Base-by-base conservation (phyloP, 352 stramenopile genomes). In the Pythium phragmitis region DNA sequence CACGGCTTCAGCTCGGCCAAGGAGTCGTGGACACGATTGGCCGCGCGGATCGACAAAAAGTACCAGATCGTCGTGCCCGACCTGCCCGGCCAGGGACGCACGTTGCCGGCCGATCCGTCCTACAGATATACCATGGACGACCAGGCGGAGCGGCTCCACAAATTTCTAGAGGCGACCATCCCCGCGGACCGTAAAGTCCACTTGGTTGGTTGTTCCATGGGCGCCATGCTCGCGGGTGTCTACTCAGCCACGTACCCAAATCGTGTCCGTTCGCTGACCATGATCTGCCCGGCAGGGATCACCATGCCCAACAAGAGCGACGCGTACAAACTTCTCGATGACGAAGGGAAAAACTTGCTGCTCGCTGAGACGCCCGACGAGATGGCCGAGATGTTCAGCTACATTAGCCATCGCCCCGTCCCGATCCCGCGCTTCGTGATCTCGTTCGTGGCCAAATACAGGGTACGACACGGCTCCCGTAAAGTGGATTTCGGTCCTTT, bases 1-100 rank as follows among this genome's bases (percentile, higher is more conserved):
- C 81, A 90, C 39, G 84, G 84, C 59, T 92, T 92, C 65, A 85
- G 76, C 54, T 87, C 79, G 26, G 61, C 78, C 36, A 92, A 92
- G 48, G 79, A 89, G 60, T 88, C 79, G 34, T 88, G 79, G 80
- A 60, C 83, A 49, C 74, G 74, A 13, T 70, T 88, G 23, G 79
- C 80, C 17, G 67, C 72, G 11, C 71, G 71, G 28, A 63, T 89
- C 6, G 78, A 88, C 69, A 77, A 74, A 16, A 69, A 74, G 17
- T 88, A 75, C 68, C 72, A 77, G 19, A 67, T 91, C 19, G 30
- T 92, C 21, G 80, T 91, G 52, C 81, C 84, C 2, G 84, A 92
- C 52, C 53, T 92, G n/a, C 82, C 82, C 0, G 84, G 84, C 26
- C 81, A 89, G 51, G 84, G 84, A 0, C 68, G 77, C 34, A 91